Evolutionary conservation across 164 flowering plant genomes (phyloP), one percentile per base, ranked within the genome.

Genomic region (Paratinospora sagittata): DNA sequence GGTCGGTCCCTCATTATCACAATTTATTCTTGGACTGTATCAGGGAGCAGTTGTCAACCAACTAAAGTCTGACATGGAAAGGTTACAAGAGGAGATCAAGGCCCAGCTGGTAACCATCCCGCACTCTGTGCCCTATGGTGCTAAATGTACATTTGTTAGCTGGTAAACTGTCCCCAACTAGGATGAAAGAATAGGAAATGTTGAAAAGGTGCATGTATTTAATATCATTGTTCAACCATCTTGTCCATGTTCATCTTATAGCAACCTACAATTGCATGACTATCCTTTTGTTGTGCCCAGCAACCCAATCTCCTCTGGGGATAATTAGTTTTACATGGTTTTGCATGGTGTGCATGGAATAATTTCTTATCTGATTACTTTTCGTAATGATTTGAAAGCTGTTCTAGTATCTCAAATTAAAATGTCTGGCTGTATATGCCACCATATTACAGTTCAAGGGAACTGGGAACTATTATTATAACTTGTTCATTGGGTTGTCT

Each of bases 21-120:
- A 24, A 66, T 30, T 68, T 49, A 39, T n/a, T 73, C 58, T 37
- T 24, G 62, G 47, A n/a, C 73, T 78, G 7, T 57, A 61, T 55
- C 85, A 94, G 98, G 92, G 95, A 76, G 72, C 84, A 72, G 79
- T 85, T 81, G 92, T 90, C 72, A 85, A 81, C 83, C 96, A 93
- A 75, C 82, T 96, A 60, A 91, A 83, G 78, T 77, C 78, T 65
- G 96, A 93, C 63, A 81, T 93, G 90, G 97, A 88, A 70, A 84
- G 72, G 74, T 79, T 96, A 62, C 95, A 89, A 75, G 86, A 83
- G 73, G 95, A 96, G 65, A 88, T 93, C 75, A 86, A 81, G 80
- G 81, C 79, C 70, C 92, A 82, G 61, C 68, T 91, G 96, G 99
- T 83, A 66, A 23, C 21, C 24, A 21, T 26, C 17, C 8, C 24